Base-by-base conservation (phyloP, 2,329 filamentous ascomycete species). In the Coniella lustricola region DNA sequence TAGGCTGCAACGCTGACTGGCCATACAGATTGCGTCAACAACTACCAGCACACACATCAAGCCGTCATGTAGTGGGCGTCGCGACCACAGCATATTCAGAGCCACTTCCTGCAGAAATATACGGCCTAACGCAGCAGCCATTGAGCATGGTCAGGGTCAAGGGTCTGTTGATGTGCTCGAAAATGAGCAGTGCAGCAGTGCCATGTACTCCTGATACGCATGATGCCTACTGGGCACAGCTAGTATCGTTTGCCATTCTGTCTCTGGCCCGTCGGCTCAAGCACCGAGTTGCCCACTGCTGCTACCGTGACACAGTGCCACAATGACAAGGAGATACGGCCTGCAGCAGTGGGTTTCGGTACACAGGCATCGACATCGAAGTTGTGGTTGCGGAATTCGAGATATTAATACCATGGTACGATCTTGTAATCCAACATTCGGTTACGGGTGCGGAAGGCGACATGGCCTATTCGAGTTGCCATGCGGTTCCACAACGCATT, bases 1-100 rank as follows among this genome's bases (percentile, higher is more conserved):
- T 14, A 21, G 18, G 13, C 34, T 50, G 47, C 50, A 50, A 33
- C 22, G 34, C 38, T 50, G 16, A 52, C 34, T 52, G 50, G 50
- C 31, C 31, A 13, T 18, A 17, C 43, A 21, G 32, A 18, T 17
- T 32, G 13, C 14, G 16, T 43, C 22, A 20, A 39, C 25, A 32
- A 34, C 21, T 38, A 46, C 16, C 37, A 46, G n/a, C 44, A 46
- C 32, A 46, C n/a, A 22, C 16, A 29, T n/a, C 34, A 32, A 32
- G 36, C 18, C 12, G 34, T 38, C 36, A 16, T 16, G 35, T 20
- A 21, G 25, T 7, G 12, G 25, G 18, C 16, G 44, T n/a, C 34
- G 44, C 35, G 25, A n/a, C 17, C 22, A 46, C 35, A 46, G 14
- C 44, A 39, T 22, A 32, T 22, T 16, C 29, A 13, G 17, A 17